Evolutionary conservation across 2,329 filamentous ascomycete species (phyloP).

Genomic region (Calonectria hawksworthii): DNA sequence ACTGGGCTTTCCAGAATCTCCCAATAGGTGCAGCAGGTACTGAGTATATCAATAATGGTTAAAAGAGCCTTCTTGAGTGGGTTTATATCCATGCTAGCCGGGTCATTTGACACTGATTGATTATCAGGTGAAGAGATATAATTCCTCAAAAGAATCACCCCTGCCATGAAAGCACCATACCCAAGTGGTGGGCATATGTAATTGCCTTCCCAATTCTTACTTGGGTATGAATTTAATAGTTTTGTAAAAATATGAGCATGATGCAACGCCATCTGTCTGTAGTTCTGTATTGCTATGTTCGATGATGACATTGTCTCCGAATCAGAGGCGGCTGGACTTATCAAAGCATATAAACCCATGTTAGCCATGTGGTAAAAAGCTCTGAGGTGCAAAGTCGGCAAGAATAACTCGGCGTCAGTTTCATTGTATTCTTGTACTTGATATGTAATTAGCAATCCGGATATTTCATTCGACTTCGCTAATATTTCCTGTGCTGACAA

Average conservation of each 20-base stretch:
- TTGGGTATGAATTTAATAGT: background rate
- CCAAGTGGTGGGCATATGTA: background rate
- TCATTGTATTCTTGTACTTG: background rate
- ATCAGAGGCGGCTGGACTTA: background rate
- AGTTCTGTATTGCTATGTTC: background rate
- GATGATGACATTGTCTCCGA: background rate
- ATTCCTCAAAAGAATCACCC: background rate
- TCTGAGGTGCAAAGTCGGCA: background rate
- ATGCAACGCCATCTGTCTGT: background rate
- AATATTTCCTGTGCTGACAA: background rate
- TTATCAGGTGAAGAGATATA: background rate
- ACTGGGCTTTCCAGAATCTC: background rate
- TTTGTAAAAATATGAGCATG: background rate
- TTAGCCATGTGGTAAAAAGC: background rate
- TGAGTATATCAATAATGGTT: background rate
- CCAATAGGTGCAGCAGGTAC: background rate
- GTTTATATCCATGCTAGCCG: background rate
- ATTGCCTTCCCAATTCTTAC: background rate
- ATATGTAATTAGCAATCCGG: background rate
- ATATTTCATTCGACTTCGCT: background rate
- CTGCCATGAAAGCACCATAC: background rate
- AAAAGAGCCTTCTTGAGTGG: background rate
- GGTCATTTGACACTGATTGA: background rate
- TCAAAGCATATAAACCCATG: background rate
- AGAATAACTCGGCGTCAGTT: background rate